phyloP scores from a whole-genome alignment of 2,329 filamentous ascomycete species.

The Trichoderma gracile region DNA sequence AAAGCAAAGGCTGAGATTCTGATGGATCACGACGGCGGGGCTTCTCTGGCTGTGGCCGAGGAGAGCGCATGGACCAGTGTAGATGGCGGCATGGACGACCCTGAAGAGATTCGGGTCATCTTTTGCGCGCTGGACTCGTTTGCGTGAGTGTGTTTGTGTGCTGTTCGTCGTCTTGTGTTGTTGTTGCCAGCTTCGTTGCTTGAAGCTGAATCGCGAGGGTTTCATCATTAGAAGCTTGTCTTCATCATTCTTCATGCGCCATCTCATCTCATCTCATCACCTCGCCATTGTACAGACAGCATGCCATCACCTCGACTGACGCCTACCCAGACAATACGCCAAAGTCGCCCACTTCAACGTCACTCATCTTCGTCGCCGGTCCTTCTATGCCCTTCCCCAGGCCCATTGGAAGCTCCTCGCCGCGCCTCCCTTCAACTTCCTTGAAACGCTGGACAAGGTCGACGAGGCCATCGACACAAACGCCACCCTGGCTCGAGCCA shows the following conservation, averaged over 20 bases:
- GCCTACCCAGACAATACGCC: constrained; percentile 69
- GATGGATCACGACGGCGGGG: constrained; percentile 24
- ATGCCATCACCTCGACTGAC: neutral
- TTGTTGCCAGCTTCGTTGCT: neutral
- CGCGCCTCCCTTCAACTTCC: constrained; percentile 76
- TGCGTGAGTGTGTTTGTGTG: constrained; percentile 58
- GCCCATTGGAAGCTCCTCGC: constrained; percentile 82
- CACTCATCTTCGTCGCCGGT: constrained; percentile 85
- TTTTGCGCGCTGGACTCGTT: constrained; percentile 87
- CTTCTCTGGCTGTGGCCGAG: constrained; percentile 33
- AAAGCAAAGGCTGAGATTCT: constrained; percentile 20
- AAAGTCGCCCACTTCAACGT: constrained; percentile 84
- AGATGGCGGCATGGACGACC: constrained; percentile 68
- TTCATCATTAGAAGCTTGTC: neutral
- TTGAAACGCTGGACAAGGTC: constrained; percentile 74
- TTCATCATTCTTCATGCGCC: neutral
- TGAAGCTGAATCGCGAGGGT: neutral
- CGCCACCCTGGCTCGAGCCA: constrained; percentile 76
- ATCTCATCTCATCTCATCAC: neutral
- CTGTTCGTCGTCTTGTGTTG: neutral
- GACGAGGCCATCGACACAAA: constrained; percentile 90
- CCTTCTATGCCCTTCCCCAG: constrained; percentile 87
- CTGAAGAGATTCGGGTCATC: constrained; percentile 78
- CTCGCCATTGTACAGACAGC: too few relatives aligned
- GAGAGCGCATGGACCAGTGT: constrained; percentile 59